phyloP scores from a whole-genome alignment of 805 yeast genomes.

The Spathaspora passalidarum region DNA sequence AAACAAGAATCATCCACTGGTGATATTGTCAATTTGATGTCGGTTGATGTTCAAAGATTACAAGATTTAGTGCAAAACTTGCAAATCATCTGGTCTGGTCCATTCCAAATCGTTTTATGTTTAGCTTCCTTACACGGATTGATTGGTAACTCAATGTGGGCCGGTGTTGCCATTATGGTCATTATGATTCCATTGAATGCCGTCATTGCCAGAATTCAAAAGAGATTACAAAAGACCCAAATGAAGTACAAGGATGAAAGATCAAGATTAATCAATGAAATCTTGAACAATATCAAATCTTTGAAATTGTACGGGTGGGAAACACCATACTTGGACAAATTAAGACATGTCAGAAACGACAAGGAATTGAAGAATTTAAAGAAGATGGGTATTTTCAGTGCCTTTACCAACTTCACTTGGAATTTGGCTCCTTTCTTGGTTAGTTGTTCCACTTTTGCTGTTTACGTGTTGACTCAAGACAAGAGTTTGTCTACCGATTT shows the following conservation, averaged over 20 bases:
- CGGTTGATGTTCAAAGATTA: slow-evolving; percentile 87
- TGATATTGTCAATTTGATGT: slow-evolving; percentile 91
- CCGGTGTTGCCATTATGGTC: slow-evolving; percentile 79
- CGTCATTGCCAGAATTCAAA: slow-evolving; percentile 62
- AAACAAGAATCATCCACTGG: slow-evolving; percentile 76
- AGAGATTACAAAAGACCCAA: slow-evolving; percentile 73
- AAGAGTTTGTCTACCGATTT: slow-evolving; percentile 81
- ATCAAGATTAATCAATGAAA: slow-evolving; percentile 83
- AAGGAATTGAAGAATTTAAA: slow-evolving; percentile 76
- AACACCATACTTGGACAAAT: slow-evolving; percentile 68
- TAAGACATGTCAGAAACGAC: slow-evolving; percentile 81
- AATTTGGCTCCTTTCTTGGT: slow-evolving; percentile 86
- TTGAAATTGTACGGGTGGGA: slow-evolving; percentile 97
- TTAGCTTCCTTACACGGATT: slow-evolving; percentile 66
- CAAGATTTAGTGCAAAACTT: slow-evolving; percentile 80
- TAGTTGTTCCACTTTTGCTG: slow-evolving; percentile 83
- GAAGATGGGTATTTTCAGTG: slow-evolving; percentile 68
- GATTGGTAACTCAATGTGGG: slow-evolving; percentile 92
- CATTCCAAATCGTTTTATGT: slow-evolving; percentile 81
- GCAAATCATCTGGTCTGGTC: slow-evolving; percentile 88
- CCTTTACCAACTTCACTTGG: slow-evolving; percentile 74
- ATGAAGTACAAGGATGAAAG: slow-evolving; percentile 92
- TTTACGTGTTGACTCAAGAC: slow-evolving; percentile 57
- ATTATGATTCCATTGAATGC: slow-evolving; percentile 81
- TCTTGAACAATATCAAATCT: slow-evolving; percentile 87